A percentile compares a stretch with the other conserved stretches of the same genome.
Evolutionary conservation across 805 yeast species (phyloP).

Genomic region (Kodamaea jinghongensis): DNA sequence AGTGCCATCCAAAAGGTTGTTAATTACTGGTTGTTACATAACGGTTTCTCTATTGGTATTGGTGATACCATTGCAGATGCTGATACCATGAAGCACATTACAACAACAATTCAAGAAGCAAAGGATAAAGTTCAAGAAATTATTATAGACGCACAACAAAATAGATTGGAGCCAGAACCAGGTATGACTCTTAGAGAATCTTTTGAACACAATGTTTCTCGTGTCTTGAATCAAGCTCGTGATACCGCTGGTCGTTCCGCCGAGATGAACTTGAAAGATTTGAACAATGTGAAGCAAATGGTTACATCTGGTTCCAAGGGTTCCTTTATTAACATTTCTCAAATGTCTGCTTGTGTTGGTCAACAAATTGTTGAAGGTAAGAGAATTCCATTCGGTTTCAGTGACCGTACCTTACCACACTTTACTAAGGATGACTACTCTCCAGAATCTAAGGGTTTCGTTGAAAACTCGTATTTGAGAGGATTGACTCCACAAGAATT

Average conservation of each 20-base stretch:
- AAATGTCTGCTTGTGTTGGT: conserved; percentile 99
- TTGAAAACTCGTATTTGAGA: conserved; percentile 93
- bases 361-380: conserved; percentile 99
- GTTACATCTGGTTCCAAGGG: conserved; percentile 99
- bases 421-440: conserved; percentile 98
- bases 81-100: conserved; percentile 90
- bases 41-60: conserved; percentile 98
- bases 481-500: conserved; percentile 99
- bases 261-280: conserved; percentile 89
- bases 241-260: conserved; percentile 99
- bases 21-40: conserved; percentile 93
- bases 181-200: conserved; percentile 99
- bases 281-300: conserved; percentile 98
- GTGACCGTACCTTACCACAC: conserved; percentile 95
- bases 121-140: conserved; percentile 93
- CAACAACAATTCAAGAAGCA: conserved; percentile 89
- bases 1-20: conserved; percentile 94
- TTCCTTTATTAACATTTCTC: conserved; percentile 97
- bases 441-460: conserved; percentile 97
- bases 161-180: conserved; percentile 88
- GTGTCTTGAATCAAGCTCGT: conserved; percentile 95
- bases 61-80: conserved; percentile 99
- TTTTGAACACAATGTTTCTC: conserved; percentile 94
- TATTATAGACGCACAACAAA: conserved; percentile 87
- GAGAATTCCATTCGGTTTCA: conserved; percentile 96